Evolutionary conservation across 2,329 filamentous ascomycete species (phyloP), one percentile per base, ranked within the genome.

Genomic region (Stagonosporopsis cucurbitacearum): DNA sequence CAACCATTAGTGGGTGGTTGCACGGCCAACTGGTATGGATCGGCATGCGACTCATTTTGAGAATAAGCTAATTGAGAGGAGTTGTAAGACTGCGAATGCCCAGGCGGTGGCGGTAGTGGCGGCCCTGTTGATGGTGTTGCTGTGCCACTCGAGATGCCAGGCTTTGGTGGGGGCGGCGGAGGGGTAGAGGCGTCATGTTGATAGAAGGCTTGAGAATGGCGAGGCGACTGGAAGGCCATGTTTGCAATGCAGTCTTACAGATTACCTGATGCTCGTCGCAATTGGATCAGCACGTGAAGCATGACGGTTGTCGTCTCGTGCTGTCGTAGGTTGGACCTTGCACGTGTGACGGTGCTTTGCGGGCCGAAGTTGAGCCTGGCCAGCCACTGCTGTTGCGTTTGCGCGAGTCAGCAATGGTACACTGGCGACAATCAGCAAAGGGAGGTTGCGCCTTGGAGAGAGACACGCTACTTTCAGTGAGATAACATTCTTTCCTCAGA

Each of bases 1-100:
- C 92, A 96, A 60, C 87, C 84, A 48, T 90, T 86, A 40, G 77
- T 75, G n/a, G 77, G 76, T 50, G 68, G 68, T 51, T 64, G 66
- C 23, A 69, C 53, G 44, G 59, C 46, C 15, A 53, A 50, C 19
- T 65, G 65, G 19, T 63, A 58, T 8, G 62, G 55, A 22, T 56
- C 60, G 49, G 56, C 45, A 32, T 69, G 65, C 9, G 64, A 19
- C 6, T 59, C 46, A 25, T 59, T 60, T 40, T 67, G 63, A 33
- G 62, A 30, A 44, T 66, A 65, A 39, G 61, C 45, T 42, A 64
- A 59, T 20, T 63, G 68, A 30, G 59, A 64, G 41, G 65, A 46
- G 33, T 42, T 54, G 54, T 68, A 54, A 45, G 62, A 32, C 59
- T 72, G 72, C 32, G 62, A 37, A 45, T 76, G 72, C 11, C 69